These are phyloP conservation scores for Solanum rostratum DNA, from an alignment of 257 asterid species.

Conservation along the genomic window DNA sequence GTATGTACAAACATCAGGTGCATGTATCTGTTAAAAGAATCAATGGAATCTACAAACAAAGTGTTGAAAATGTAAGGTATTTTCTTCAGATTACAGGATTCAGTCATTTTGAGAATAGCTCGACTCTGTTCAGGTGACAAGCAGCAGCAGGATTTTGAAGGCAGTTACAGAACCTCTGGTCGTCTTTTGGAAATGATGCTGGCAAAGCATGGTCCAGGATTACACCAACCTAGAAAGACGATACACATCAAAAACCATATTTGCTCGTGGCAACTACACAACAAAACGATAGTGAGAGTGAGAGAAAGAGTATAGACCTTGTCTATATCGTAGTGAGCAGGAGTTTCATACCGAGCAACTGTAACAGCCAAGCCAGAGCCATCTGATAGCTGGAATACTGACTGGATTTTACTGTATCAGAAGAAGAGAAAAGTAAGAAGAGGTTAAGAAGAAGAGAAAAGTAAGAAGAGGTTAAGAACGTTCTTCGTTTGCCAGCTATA, in stretches of 20 bases:
- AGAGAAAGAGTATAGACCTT: conserved; percentile 45
- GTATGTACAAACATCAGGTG: background rate
- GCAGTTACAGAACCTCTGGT: conserved; percentile 72
- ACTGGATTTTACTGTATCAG: conserved; percentile 73
- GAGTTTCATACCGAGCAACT: conserved; percentile 96
- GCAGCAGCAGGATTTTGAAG: conserved; percentile 69
- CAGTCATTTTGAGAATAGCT: conserved; percentile 46
- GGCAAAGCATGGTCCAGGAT: conserved; percentile 80
- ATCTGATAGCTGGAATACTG: conserved; percentile 89
- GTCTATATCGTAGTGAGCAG: conserved; percentile 83
- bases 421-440: background rate
- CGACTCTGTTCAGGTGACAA: conserved; percentile 54
- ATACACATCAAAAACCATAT: background rate
- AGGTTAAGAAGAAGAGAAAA: background rate
- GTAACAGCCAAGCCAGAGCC: conserved; percentile 97
- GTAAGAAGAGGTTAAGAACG: background rate
- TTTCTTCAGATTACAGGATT: background rate
- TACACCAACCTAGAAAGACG: conserved; percentile 52
- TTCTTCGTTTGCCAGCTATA: background rate
- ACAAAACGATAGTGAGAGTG: background rate
- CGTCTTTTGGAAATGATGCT: conserved; percentile 75
- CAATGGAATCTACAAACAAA: background rate
- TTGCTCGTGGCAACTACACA: background rate
- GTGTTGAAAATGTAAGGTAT: background rate
- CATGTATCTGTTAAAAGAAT: conserved; percentile 10